A percentile compares a stretch with the other conserved stretches of the same genome.
Evolutionary conservation across 306 rosid species (phyloP).

Genomic region (Dalbergia cochinchinensis): DNA sequence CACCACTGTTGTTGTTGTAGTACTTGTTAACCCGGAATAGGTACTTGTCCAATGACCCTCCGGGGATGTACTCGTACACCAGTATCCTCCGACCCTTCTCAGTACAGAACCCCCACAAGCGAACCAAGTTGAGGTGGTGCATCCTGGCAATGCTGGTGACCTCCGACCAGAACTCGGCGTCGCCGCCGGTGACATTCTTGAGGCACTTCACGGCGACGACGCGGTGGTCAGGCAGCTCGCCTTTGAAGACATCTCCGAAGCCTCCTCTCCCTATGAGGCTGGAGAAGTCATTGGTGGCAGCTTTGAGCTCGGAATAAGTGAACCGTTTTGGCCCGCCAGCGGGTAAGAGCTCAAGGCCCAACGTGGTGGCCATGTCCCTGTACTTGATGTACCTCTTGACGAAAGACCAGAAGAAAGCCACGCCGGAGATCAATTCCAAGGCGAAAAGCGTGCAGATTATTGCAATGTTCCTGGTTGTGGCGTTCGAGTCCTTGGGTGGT

Average conservation of each 20-base stretch:
- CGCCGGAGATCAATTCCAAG: slow-evolving; percentile 75
- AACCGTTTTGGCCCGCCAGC: slow-evolving; percentile 93
- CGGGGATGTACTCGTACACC: slow-evolving; percentile 77
- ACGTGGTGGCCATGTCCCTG: slow-evolving; percentile 91
- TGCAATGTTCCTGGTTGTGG: slow-evolving; percentile 69
- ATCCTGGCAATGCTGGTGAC: slow-evolving; percentile 89
- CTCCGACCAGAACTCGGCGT: slow-evolving; percentile 89
- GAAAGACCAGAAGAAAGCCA: slow-evolving; percentile 83
- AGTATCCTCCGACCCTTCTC: slow-evolving; percentile 90
- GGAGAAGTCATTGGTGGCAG: slow-evolving; percentile 85
- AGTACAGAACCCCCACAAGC: slow-evolving; percentile 91
- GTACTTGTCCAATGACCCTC: slow-evolving; percentile 82
- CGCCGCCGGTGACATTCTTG: slow-evolving; percentile 78
- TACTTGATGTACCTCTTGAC: slow-evolving; percentile 82
- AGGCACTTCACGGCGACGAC: slow-evolving; percentile 87
- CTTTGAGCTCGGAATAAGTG: slow-evolving; percentile 74
- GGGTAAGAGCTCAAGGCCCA: slow-evolving; percentile 90
- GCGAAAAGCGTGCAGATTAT: slow-evolving; percentile 77
- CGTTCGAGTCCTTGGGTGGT: slow-evolving; percentile 68
- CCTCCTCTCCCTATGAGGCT: slow-evolving; percentile 78
- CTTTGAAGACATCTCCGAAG: slow-evolving; percentile 87
- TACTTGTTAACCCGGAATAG: slow-evolving; percentile 48
- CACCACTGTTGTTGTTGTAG: too few species aligned
- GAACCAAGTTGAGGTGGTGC: slow-evolving; percentile 95
- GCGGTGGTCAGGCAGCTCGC: slow-evolving; percentile 79